These are phyloP conservation scores for Blastobotrys peoriensis DNA, from an alignment of 805 yeast genomes.

Conservation along the genomic window DNA sequence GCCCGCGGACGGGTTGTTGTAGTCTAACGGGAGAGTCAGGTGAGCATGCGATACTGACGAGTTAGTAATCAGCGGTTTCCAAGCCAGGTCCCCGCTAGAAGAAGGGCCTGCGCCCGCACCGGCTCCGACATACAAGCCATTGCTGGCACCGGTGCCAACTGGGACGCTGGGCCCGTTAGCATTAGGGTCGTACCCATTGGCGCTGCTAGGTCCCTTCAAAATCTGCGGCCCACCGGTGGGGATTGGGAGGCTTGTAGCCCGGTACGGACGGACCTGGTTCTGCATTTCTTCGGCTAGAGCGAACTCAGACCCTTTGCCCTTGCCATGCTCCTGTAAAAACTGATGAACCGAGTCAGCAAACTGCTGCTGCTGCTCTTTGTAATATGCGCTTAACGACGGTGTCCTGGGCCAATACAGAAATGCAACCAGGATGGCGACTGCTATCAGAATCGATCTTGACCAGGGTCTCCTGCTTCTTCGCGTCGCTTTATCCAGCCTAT, in stretches of 20 bases:
- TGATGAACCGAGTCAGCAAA: background rate
- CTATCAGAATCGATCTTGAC: background rate
- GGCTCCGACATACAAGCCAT: background rate
- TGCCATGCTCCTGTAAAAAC: background rate
- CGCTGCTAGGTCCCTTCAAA: too few relatives aligned
- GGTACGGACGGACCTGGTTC: background rate
- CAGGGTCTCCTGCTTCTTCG: too few relatives aligned
- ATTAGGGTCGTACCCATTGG: too few relatives aligned
- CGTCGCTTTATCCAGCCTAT: too few relatives aligned
- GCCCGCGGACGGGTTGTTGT: slow-evolving; percentile 9
- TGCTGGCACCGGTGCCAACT: background rate
- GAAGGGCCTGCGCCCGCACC: background rate
- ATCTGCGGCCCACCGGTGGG: too few relatives aligned
- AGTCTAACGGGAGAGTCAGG: slow-evolving; percentile 8
- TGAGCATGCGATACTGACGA: background rate
- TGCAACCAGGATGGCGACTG: background rate
- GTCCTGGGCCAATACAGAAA: background rate
- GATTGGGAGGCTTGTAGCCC: too few relatives aligned
- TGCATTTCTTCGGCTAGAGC: background rate
- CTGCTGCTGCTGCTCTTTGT: background rate
- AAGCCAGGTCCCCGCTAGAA: background rate
- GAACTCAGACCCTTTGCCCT: background rate
- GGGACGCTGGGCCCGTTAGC: background rate
- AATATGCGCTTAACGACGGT: background rate
- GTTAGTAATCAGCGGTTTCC: background rate